Conservation (phyloP, 805 yeast species). For the Yarrowia osloensis region DNA sequence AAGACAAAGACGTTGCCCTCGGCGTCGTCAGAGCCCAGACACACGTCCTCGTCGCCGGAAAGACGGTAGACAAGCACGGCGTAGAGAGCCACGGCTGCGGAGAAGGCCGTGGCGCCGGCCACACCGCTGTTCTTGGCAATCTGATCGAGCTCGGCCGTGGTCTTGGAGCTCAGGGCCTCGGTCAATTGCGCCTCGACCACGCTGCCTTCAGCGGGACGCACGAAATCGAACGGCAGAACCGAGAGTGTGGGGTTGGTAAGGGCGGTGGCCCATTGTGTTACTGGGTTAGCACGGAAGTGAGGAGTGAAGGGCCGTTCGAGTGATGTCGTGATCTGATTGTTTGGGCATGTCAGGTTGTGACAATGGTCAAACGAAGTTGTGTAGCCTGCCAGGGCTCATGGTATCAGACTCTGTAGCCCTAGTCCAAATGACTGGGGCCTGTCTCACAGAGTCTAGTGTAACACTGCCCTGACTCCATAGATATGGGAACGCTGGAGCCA, state of each 20-base stretch:
- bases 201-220: constrained; percentile 70
- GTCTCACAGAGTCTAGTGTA: no score
- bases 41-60: constrained; percentile 93
- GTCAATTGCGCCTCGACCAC: constrained; percentile 60
- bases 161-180: constrained; percentile 31
- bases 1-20: constrained; percentile 56
- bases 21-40: constrained; percentile 68
- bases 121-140: constrained; percentile 34
- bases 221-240: constrained; percentile 83
- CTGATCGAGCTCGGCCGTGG: constrained; percentile 19
- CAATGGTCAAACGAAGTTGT: no score
- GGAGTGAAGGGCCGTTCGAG: no score
- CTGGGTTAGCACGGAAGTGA: constrained; percentile 17
- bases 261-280: constrained; percentile 60
- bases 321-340: no score
- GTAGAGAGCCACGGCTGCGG: constrained; percentile 63
- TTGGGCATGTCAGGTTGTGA: no score
- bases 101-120: constrained; percentile 46
- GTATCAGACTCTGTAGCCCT: no score
- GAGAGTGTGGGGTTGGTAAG: constrained; percentile 83
- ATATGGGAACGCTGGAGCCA: no score
- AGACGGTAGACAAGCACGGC: constrained; percentile 72
- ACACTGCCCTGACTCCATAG: no score
- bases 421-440: no score
- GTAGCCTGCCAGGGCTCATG: no score